Evolutionary conservation across 2,329 filamentous ascomycete species (phyloP), one percentile per base, ranked within the genome.

Genomic region (Fusarium sp.): DNA sequence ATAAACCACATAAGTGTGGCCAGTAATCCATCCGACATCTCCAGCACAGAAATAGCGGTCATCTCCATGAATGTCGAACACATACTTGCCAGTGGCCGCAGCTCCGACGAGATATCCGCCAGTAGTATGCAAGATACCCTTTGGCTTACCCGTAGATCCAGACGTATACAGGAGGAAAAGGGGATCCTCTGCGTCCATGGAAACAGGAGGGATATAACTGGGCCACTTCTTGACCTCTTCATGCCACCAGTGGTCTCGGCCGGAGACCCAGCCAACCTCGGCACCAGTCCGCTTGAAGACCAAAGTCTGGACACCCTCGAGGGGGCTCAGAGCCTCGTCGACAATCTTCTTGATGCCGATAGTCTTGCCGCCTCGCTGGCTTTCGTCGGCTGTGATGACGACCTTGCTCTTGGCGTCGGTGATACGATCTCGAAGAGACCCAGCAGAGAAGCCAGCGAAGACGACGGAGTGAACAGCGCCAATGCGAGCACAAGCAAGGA

Each of bases 261-360:
- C 94, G 77, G 91, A 85, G 59, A 93, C 97, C 93, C 92, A 95
- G 63, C 94, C 93, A 14, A 98, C 91, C 36, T 97, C 93, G 33
- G 94, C 91, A 52, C 95, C 95, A 29, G 95, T 98, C 77, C 95
- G 92, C 89, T 97, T 95, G 88, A 91, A 97, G 56, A 98, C 95
- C 33, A 98, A 87, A 14, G 94, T 93, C 83, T 93, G 90, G 66
- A 98, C 93, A 76, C 93, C 91, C 7, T 95, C 94, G 82, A 95
- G 97, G 84, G 71, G 56, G 0, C 27, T 95, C 92, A 98, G 88
- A 16, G 95, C 95, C 80, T 98, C 95, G 79, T 98, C 95, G 67
- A 98, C 95, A 80, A 98, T 97, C 87, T 95, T 96, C 91, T 98
- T 98, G 77, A 95, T 97, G 74, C 93, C 93, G 79, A 98, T 97